Evolutionary conservation across 2,329 filamentous ascomycete species (phyloP).

Genomic region (Botrytis porri): DNA sequence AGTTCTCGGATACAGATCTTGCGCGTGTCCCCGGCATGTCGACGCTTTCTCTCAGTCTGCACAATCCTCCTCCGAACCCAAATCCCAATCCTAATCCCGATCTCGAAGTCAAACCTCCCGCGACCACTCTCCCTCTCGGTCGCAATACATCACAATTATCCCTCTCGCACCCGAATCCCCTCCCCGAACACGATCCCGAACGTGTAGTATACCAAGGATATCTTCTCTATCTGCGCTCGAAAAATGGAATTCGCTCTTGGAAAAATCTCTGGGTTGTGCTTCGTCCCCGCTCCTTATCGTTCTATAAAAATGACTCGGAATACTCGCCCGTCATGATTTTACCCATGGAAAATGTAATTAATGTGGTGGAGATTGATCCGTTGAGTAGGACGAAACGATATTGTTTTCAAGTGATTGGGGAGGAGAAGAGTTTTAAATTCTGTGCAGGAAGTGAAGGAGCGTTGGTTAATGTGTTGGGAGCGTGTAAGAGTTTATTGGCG

Average conservation of each 20-base stretch:
- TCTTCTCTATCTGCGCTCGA: constrained; percentile 79
- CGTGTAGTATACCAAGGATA: constrained; percentile 93
- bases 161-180: constrained; percentile 41
- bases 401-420: constrained; percentile 90
- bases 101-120: constrained; percentile 37
- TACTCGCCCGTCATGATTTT: constrained; percentile 84
- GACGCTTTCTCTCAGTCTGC: constrained; percentile 30
- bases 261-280: constrained; percentile 93
- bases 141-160: constrained; percentile 64
- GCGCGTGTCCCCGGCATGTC: constrained; percentile 40
- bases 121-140: constrained; percentile 39
- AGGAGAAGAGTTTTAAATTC: constrained; percentile 80
- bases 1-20: constrained; percentile 72
- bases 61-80: constrained; percentile 27
- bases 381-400: constrained; percentile 78
- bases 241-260: constrained; percentile 85
- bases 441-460: constrained; percentile 77
- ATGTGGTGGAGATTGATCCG: constrained; percentile 89
- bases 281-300: constrained; percentile 75
- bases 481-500: constrained; percentile 80
- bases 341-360: constrained; percentile 73
- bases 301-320: constrained; percentile 92
- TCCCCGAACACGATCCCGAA: constrained; percentile 64
- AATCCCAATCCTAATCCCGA: background rate
- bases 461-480: constrained; percentile 80